phyloP scores from a whole-genome alignment of 345 rosid genomes.

The Arabidopsis arenosa region DNA sequence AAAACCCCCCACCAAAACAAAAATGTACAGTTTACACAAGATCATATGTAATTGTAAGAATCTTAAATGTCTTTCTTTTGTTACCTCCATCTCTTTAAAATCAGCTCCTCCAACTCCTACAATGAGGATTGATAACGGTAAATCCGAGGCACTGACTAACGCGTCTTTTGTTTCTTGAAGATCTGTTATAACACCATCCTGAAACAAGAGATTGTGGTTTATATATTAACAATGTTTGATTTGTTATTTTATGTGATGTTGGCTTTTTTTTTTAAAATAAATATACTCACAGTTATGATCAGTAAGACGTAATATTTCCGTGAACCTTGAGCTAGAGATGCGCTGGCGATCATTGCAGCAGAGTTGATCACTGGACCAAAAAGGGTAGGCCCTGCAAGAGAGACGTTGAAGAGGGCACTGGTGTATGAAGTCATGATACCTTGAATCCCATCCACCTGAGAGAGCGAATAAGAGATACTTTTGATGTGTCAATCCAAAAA shows the following conservation, averaged over 20 bases:
- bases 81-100: conserved; percentile 98
- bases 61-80: background rate
- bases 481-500: background rate
- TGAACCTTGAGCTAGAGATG: conserved; percentile 67
- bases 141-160: conserved; percentile 87
- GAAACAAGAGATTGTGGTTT: conserved; percentile 10
- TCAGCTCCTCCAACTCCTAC: conserved; percentile 99
- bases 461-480: background rate
- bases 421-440: conserved; percentile 86
- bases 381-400: conserved; percentile 95
- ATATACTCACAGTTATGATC: conserved; percentile 80
- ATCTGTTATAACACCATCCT: conserved; percentile 97
- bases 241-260: background rate
- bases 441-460: conserved; percentile 87
- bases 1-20: background rate
- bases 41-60: conserved; percentile 12
- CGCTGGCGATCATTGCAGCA: conserved; percentile 75
- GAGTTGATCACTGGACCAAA: conserved; percentile 83
- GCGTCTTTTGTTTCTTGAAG: conserved; percentile 98
- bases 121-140: conserved; percentile 86
- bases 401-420: conserved; percentile 83
- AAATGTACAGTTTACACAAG: conserved; percentile 15
- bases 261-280: background rate
- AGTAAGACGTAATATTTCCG: conserved; percentile 74
- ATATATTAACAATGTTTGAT: conserved; percentile 6